Percentiles rank a stretch among this genome's conserved stretches.
Conservation (phyloP, 768 basidiomycete species). For the Rubroboletus pulcherrimus region DNA sequence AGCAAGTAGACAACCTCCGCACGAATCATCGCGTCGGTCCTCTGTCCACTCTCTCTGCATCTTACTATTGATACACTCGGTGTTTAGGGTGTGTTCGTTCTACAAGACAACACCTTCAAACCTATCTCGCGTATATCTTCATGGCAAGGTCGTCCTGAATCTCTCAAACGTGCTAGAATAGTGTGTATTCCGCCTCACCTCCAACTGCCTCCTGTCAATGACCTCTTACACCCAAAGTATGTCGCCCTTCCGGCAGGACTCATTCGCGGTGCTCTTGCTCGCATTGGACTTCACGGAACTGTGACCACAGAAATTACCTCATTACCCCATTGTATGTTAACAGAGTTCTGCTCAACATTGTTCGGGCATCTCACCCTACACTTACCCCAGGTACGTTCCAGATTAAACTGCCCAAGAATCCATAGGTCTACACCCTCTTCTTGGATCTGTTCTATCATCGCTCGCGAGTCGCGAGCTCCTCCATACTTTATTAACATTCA, state of each 20-base stretch:
- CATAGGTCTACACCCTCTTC: constrained; percentile 5
- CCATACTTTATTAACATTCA: background rate
- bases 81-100: constrained; percentile 83
- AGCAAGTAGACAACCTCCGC: constrained; percentile 92
- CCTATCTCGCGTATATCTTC: constrained; percentile 80
- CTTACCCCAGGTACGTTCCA: constrained; percentile 68
- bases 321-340: constrained; percentile 76
- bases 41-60: background rate
- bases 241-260: constrained; percentile 80
- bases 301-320: constrained; percentile 77
- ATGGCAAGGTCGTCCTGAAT: constrained; percentile 71
- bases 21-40: constrained; percentile 84
- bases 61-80: background rate
- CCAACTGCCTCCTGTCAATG: background rate
- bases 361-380: background rate
- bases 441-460: background rate
- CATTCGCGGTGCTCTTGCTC: constrained; percentile 74
- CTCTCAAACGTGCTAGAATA: constrained; percentile 64
- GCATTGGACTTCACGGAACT: constrained; percentile 71
- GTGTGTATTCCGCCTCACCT: constrained; percentile 40
- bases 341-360: background rate
- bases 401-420: constrained; percentile 69
- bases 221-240: constrained; percentile 47
- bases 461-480: background rate
- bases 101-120: constrained; percentile 89